Evolutionary conservation across 208 protist genomes (phyloP).

Genomic region (Leishmania arabica): DNA sequence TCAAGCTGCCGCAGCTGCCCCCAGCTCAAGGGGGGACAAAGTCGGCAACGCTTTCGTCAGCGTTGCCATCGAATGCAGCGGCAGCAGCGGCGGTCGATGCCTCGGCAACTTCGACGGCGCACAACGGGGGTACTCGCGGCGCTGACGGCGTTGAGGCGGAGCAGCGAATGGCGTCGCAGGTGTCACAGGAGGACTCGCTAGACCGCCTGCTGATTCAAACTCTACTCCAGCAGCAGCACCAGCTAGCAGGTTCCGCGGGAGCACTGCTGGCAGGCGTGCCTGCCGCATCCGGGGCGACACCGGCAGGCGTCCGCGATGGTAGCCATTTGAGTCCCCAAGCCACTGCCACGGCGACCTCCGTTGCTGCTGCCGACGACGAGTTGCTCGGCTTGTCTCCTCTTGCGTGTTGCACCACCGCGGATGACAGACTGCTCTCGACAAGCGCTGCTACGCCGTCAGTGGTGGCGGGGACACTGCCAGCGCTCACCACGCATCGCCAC

Average conservation of each 20-base stretch:
- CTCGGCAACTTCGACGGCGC: not conserved
- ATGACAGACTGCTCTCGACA: slow-evolving; percentile 8
- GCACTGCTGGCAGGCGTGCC: not conserved
- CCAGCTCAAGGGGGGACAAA: not conserved
- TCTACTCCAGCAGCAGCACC: slow-evolving; percentile 1
- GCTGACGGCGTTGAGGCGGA: not conserved
- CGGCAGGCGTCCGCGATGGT: not conserved
- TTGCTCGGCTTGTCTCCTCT: slow-evolving; percentile 19
- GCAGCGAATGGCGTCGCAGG: not conserved
- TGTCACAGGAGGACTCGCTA: not conserved
- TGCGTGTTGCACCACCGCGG: not conserved
- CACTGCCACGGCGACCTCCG: not conserved
- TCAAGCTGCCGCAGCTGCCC: slow-evolving; percentile 25
- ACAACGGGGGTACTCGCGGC: not conserved
- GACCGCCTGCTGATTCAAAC: slow-evolving; percentile 3
- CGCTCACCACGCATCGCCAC: not conserved
- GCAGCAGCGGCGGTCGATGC: not conserved
- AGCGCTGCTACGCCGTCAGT: not conserved
- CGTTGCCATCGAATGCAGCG: not conserved
- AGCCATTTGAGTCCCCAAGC: not conserved
- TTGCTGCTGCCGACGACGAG: not conserved
- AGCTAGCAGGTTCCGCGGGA: not conserved
- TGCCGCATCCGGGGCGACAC: not conserved
- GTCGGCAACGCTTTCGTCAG: not conserved
- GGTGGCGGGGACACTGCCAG: slow-evolving; percentile 4